Conservation (phyloP, 805 yeast genomes). For the Candida rishiriensis region DNA sequence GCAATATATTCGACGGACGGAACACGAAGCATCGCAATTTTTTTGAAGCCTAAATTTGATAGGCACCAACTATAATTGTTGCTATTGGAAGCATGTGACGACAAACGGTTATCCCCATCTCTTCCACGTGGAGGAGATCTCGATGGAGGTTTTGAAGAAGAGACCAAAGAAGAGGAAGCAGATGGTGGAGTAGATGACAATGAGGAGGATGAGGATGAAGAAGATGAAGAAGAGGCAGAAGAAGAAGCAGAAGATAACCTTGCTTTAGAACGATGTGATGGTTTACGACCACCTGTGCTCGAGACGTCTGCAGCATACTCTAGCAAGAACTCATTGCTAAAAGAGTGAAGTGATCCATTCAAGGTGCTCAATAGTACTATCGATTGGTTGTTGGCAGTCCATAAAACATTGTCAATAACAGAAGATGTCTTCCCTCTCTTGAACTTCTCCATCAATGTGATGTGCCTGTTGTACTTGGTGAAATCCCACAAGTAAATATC, state of each 20-base stretch:
- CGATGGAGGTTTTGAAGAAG: too few species aligned
- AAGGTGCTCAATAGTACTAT: slow-evolving; percentile 49
- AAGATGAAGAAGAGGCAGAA: not conserved
- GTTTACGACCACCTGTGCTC: not conserved
- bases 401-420: slow-evolving; percentile 42
- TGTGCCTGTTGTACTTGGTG: slow-evolving; percentile 44
- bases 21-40: slow-evolving; percentile 9
- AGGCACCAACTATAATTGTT: slow-evolving; percentile 40
- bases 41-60: slow-evolving; percentile 29
- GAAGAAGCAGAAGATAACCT: too few species aligned
- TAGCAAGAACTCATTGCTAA: slow-evolving; percentile 36
- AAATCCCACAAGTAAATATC: slow-evolving; percentile 61
- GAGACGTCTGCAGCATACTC: slow-evolving; percentile 6
- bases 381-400: slow-evolving; percentile 44
- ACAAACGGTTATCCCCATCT: too few species aligned
- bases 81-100: slow-evolving; percentile 3
- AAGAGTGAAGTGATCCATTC: slow-evolving; percentile 63
- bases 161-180: too few species aligned
- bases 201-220: not conserved
- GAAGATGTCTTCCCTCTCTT: slow-evolving; percentile 62
- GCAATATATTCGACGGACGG: not conserved
- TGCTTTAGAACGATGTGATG: too few species aligned
- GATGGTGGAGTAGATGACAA: not conserved
- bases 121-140: too few species aligned
- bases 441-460: slow-evolving; percentile 54